A percentile compares a stretch with the other conserved stretches of the same genome.
Conservation (phyloP, 768 basidiomycete genomes). For the Hirschioporus abietinus region DNA sequence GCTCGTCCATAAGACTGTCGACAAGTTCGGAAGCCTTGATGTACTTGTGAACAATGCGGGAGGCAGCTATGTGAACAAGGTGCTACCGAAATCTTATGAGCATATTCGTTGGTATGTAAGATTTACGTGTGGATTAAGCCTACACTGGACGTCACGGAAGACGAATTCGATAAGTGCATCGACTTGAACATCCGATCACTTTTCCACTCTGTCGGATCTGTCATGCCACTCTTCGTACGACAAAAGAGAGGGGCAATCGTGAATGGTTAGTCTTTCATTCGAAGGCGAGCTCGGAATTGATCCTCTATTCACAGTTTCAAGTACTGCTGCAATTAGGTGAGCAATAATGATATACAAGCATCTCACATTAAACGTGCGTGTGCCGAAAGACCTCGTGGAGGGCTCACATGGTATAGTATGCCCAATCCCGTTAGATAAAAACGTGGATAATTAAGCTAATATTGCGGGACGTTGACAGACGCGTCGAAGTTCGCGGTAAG, state of each 20-base stretch:
- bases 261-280: slow-evolving; percentile 26
- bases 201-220: slow-evolving; percentile 28
- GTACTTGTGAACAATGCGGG: slow-evolving; percentile 37
- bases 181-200: slow-evolving; percentile 30
- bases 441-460: not conserved
- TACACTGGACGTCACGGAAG: slow-evolving; percentile 27
- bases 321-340: slow-evolving; percentile 19
- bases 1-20: slow-evolving; percentile 5
- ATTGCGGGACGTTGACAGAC: not conserved
- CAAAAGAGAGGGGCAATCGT: slow-evolving; percentile 30
- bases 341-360: slow-evolving; percentile 18
- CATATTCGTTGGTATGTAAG: not conserved
- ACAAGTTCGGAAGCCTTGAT: slow-evolving; percentile 24
- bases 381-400: slow-evolving; percentile 5
- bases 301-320: not conserved
- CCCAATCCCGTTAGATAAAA: slow-evolving; percentile 10
- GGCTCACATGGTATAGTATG: slow-evolving; percentile 26
- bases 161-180: slow-evolving; percentile 34
- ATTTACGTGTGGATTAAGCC: slow-evolving; percentile 21
- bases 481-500: slow-evolving; percentile 35
- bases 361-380: slow-evolving; percentile 14
- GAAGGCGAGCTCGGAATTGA: not conserved
- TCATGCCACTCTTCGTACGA: slow-evolving; percentile 3
- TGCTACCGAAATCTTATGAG: not conserved
- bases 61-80: slow-evolving; percentile 17